Evolutionary conservation across 2,329 filamentous ascomycete genomes (phyloP).

Genomic region (Colletotrichum falcatum): DNA sequence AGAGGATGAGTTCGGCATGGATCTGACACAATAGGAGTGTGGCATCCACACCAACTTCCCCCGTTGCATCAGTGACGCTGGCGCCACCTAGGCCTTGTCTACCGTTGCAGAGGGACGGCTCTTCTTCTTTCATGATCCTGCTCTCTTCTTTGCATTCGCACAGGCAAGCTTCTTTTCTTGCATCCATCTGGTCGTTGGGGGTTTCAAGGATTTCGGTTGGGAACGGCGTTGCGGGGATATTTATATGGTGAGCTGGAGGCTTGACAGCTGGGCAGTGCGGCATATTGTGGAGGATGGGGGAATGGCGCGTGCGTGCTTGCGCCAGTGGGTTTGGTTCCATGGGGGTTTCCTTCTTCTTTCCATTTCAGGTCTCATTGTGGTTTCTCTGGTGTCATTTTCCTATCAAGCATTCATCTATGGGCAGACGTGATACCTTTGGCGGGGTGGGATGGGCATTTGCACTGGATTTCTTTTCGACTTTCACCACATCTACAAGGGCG

Average conservation of each 20-base stretch:
- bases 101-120: neutral
- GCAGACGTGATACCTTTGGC: slow-evolving; percentile 41
- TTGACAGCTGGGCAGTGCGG: neutral
- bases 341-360: neutral
- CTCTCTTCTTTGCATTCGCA: slow-evolving; percentile 8
- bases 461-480: slow-evolving; percentile 23
- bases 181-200: slow-evolving; percentile 13
- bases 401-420: slow-evolving; percentile 42
- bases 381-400: slow-evolving; percentile 33
- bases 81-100: neutral
- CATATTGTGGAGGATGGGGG: neutral
- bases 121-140: neutral
- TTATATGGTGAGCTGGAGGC: neutral
- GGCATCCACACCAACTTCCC: neutral
- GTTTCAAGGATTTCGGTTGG: slow-evolving; percentile 14
- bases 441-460: slow-evolving; percentile 41
- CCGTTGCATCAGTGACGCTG: neutral
- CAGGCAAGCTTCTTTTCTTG: slow-evolving; percentile 15
- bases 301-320: neutral
- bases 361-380: slow-evolving; percentile 26
- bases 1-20: slow-evolving; percentile 94
- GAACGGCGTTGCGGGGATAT: slow-evolving; percentile 20
- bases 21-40: slow-evolving; percentile 62
- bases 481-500: slow-evolving; percentile 1
- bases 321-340: neutral